phyloP scores from a whole-genome alignment of 2,329 filamentous ascomycete species.

The Xylariaceae sp. region DNA sequence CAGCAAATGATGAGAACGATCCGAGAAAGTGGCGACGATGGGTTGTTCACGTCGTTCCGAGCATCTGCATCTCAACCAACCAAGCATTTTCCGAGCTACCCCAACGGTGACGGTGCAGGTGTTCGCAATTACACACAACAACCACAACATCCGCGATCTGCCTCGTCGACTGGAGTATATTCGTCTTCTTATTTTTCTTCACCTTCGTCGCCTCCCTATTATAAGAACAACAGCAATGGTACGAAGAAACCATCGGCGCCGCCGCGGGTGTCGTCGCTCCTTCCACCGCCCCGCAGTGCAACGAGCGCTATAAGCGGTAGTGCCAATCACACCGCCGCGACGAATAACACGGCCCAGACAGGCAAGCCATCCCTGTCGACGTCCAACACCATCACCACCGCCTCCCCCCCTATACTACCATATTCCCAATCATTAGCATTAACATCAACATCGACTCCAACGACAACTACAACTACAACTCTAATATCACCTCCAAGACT shows the following conservation, averaged over 20 bases:
- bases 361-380: background rate
- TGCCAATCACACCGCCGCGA: background rate
- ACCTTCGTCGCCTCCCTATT: background rate
- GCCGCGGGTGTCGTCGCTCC: slow-evolving; percentile 17
- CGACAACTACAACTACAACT: slow-evolving; percentile 10
- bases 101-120: background rate
- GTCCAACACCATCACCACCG: slow-evolving; percentile 2
- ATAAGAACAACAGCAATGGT: background rate
- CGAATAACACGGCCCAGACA: background rate
- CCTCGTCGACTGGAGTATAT: background rate
- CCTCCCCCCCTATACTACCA: slow-evolving; percentile 15
- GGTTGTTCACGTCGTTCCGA: too few relatives aligned
- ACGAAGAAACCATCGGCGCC: slow-evolving; percentile 10
- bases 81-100: background rate
- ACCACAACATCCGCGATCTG: background rate
- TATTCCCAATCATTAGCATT: background rate
- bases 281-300: slow-evolving; percentile 16
- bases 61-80: background rate
- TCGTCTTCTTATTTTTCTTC: too few relatives aligned
- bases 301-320: background rate
- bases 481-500: background rate
- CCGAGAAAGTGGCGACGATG: too few relatives aligned
- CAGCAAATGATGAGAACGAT: too few relatives aligned
- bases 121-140: background rate
- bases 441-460: slow-evolving; percentile 7